Evolutionary conservation across 2,329 filamentous ascomycete genomes (phyloP).

Genomic region (Lithohypha guttulata): DNA sequence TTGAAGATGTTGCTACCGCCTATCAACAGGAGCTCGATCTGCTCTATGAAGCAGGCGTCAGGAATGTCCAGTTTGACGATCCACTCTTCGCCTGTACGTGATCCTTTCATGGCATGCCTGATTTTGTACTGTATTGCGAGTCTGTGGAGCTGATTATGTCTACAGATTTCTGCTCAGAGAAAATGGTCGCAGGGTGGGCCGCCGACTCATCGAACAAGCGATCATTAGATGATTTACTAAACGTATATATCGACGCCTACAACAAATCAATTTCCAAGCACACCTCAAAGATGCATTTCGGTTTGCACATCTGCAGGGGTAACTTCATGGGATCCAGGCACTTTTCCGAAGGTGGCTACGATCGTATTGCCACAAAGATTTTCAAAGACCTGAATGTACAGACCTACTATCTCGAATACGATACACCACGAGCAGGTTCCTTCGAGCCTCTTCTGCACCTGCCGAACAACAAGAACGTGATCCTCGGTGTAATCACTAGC

Average conservation of each 20-base stretch:
- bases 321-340: slow-evolving; percentile 52
- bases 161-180: slow-evolving; percentile 54
- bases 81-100: slow-evolving; percentile 49
- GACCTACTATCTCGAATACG: slow-evolving; percentile 56
- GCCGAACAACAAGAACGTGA: slow-evolving; percentile 47
- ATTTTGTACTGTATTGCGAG: not conserved
- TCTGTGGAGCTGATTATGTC: not conserved
- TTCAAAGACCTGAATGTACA: slow-evolving; percentile 48
- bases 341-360: slow-evolving; percentile 53
- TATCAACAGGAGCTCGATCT: slow-evolving; percentile 36
- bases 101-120: slow-evolving; percentile 22
- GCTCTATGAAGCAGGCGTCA: slow-evolving; percentile 47
- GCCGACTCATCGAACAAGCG: slow-evolving; percentile 55
- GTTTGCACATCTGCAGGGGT: slow-evolving; percentile 56
- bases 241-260: slow-evolving; percentile 61
- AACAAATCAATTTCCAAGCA: slow-evolving; percentile 53
- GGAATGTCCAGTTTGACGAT: slow-evolving; percentile 52
- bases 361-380: slow-evolving; percentile 51
- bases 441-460: slow-evolving; percentile 50
- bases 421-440: slow-evolving; percentile 48
- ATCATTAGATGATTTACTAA: slow-evolving; percentile 55
- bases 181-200: slow-evolving; percentile 55
- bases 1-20: slow-evolving; percentile 48
- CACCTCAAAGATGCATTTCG: slow-evolving; percentile 57
- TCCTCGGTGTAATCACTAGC: slow-evolving; percentile 49